Percentiles rank a stretch among this genome's conserved stretches.
Conservation (phyloP, 176 grass and related monocot species). For the Carex pumila region DNA sequence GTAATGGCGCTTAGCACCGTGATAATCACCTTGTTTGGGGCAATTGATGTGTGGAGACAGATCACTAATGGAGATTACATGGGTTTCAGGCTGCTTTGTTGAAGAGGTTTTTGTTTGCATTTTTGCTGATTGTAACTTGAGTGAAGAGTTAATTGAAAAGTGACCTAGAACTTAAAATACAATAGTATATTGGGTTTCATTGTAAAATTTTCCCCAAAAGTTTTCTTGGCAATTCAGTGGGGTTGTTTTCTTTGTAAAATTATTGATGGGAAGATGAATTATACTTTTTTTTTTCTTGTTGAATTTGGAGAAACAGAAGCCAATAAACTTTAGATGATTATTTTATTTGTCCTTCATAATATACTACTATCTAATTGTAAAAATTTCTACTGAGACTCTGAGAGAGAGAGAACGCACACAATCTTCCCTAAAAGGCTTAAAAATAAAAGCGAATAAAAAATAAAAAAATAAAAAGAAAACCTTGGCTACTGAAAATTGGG, state of each 20-base stretch:
- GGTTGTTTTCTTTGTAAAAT: background rate
- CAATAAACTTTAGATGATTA: background rate
- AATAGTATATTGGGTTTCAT: background rate
- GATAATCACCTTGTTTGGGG: slow-evolving; percentile 41
- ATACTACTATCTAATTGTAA: background rate
- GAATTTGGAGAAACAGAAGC: background rate
- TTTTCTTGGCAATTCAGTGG: background rate
- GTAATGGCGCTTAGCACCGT: slow-evolving; percentile 75
- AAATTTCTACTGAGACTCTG: background rate
- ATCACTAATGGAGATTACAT: slow-evolving; percentile 47
- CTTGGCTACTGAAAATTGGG: slow-evolving; percentile 5
- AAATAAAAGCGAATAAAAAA: background rate
- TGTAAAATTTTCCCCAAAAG: background rate
- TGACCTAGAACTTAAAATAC: background rate
- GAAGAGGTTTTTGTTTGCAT: slow-evolving; percentile 1
- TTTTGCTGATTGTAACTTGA: background rate
- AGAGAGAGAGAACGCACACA: background rate
- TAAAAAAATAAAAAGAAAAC: background rate
- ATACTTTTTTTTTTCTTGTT: background rate
- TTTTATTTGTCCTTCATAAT: background rate
- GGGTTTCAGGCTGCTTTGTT: slow-evolving; percentile 77
- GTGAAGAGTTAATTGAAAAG: background rate
- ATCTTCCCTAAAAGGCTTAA: background rate
- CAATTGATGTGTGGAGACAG: slow-evolving; percentile 51
- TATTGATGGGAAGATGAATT: background rate